Conservation (phyloP, 352 stramenopile species). For the Globisporangium acanthophoron region DNA sequence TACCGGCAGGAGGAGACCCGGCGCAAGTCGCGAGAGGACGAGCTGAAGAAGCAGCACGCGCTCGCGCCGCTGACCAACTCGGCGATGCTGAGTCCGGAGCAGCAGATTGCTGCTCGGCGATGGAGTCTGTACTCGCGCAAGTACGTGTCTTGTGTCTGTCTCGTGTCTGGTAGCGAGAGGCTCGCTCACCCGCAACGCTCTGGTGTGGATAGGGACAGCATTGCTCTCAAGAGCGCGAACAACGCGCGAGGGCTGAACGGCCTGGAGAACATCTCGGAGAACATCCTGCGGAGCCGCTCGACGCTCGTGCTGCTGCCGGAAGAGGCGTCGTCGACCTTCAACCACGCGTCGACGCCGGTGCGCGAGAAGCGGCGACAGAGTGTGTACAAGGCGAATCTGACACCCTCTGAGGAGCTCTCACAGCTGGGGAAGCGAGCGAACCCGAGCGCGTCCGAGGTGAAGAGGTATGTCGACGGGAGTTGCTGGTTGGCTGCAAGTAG, state of each 20-base stretch:
- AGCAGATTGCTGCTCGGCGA: constrained; percentile 36
- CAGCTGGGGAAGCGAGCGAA: constrained; percentile 12
- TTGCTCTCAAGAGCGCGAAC: constrained; percentile 20
- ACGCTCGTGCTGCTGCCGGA: constrained; percentile 27
- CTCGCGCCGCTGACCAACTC: constrained; percentile 27
- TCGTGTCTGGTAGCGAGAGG: constrained; percentile 5
- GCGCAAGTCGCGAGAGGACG: constrained; percentile 42
- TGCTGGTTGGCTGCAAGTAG: not conserved
- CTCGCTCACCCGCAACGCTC: not conserved
- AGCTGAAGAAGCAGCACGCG: constrained; percentile 32
- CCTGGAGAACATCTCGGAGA: constrained; percentile 75
- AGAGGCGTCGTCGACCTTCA: constrained; percentile 10
- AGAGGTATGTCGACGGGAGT: constrained; percentile 11
- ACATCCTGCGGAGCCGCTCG: constrained; percentile 53
- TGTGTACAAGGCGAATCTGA: constrained; percentile 9
- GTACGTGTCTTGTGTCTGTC: constrained; percentile 19
- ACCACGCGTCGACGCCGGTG: constrained; percentile 19
- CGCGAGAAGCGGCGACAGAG: constrained; percentile 23
- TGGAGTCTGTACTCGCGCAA: constrained; percentile 70
- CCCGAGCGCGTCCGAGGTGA: constrained; percentile 9
- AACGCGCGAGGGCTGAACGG: constrained; percentile 39
- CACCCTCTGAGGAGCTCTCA: not conserved
- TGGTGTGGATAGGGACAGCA: constrained; percentile 19
- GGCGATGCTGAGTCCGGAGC: constrained; percentile 27
- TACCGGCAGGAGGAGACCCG: constrained; percentile 61